Base-by-base conservation (phyloP, 2,329 filamentous ascomycete genomes). In the Akanthomyces muscarius region DNA sequence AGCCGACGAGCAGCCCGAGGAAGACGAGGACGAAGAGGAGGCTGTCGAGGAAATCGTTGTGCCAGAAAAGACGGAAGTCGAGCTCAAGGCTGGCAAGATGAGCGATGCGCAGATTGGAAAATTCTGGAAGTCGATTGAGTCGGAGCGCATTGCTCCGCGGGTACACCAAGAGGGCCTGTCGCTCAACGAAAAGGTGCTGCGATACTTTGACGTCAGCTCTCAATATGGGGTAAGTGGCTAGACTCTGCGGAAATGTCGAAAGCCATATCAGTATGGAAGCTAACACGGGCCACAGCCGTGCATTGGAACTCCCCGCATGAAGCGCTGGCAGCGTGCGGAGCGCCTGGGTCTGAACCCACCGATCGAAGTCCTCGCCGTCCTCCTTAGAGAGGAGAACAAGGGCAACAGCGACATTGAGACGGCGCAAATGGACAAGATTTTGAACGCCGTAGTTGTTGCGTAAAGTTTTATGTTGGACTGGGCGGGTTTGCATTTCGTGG, bases 121-220 rank as follows among this genome's bases (percentile, higher is more conserved):
- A 71, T 97, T 97, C 74, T 97, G 92, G 92, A 80, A 80, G 67
- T 75, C 75, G 13, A 86, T 94, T 67, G 91, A 97, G 78, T 78
- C 79, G 47, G 82, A 86, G 69, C 82, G 91, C 68, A 82, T 81
- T 64, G 85, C 90, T 21, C 84, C 85, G 48, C 80, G 89, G 69
- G 87, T 96, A 42, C 95, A 98, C 71, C 92, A 96, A 76, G 76
- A 88, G 69, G 88, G 82, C 2, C 72, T 98, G 68, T 83, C 81
- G 13, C 68, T 90, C 52, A 82, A 89, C 62, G 93, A 98, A 81
- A 97, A 94, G 80, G 86, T 98, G 30, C 76, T 98, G 70, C 82
- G 94, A 66, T 91, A 97, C 73, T 99, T 95, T 76, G 95, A 99
- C 74, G 89, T 96, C 68, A 95, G 89, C 71, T 91, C 85, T 65